Evolutionary conservation across 441 rosid species (phyloP), one percentile per base, ranked within the genome.

Genomic region (Eutrema salsugineum): DNA sequence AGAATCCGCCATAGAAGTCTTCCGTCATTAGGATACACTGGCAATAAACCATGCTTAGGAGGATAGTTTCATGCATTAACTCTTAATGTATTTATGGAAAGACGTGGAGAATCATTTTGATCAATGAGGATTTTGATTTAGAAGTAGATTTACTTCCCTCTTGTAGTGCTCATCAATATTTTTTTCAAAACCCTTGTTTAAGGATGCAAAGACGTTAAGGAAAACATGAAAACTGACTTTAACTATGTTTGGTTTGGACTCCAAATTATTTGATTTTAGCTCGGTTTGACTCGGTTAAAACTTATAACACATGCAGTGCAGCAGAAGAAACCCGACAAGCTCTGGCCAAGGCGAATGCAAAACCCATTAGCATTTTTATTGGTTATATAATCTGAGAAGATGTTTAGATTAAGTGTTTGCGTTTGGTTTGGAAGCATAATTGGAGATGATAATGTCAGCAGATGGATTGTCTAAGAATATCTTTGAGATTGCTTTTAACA

Each of bases 381-480:
- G 12, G 58, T 15, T 42, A 33, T 20, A 59, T 64, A 20, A 11
- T 14, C 5, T 11, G 20, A 46, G 35, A 55, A 40, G 43, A 51
- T 53, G 42, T 14, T 19, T n/a, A 28, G 32, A 54, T 63, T 9
- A 51, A 55, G 27, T 19, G 19, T 39, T 11, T 63, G 39, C 9
- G 12, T 15, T 1, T 24, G 20, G 32, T 17, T 75, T 71, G 63
- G 87, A 95, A 98, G 93, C 93, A 10, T 96, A 95, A 76, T 79
- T 95, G 82, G 97, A 95, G 86, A 91, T 78, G 95, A 95, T 95
- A 66, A 63, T 95, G 83, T 87, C 97, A 63, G 66, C 85, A 55
- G 87, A 95, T 63, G 98, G 97, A 27, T 78, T 95, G 70, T 95
- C 98, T 0, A 98, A 93, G 82, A 95, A 95, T 35, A 97, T 95